Conservation (phyloP, 2,329 filamentous ascomycete genomes). For the Stemphylium vesicarium region DNA sequence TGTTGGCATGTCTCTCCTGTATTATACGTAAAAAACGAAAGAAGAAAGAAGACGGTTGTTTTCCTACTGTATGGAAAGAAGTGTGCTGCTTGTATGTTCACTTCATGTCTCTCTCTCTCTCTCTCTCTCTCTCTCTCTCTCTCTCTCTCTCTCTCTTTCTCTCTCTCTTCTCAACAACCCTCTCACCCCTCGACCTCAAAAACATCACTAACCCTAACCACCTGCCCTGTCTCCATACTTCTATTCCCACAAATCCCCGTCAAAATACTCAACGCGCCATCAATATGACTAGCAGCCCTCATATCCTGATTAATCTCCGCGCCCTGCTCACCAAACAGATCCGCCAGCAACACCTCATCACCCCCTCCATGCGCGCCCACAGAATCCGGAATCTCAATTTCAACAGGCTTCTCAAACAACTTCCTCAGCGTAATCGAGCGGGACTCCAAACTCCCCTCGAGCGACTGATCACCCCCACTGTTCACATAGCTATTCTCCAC, state of each 20-base stretch:
- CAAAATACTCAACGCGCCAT: constrained; percentile 65
- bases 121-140: too few relatives aligned
- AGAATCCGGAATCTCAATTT: constrained; percentile 60
- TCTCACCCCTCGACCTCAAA: constrained; percentile 4
- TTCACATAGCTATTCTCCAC: constrained; percentile 67
- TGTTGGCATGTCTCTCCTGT: background rate
- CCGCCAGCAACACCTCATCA: constrained; percentile 63
- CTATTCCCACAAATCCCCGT: constrained; percentile 66
- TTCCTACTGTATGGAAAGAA: background rate
- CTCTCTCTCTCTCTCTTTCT: too few relatives aligned
- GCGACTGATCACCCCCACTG: constrained; percentile 63
- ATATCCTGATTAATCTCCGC: constrained; percentile 56
- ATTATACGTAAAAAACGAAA: background rate
- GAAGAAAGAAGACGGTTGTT: background rate
- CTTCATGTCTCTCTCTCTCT: background rate
- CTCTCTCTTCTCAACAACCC: too few relatives aligned
- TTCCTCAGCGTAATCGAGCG: constrained; percentile 59
- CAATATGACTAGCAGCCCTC: constrained; percentile 64
- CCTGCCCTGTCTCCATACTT: constrained; percentile 63
- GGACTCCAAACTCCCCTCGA: constrained; percentile 61
- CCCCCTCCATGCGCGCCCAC: constrained; percentile 67
- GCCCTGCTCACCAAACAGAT: constrained; percentile 62
- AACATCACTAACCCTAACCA: constrained; percentile 62
- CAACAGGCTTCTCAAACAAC: constrained; percentile 63
- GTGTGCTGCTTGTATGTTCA: background rate